phyloP scores from a whole-genome alignment of 108 stramenopile species.

The Fragilaria radians region DNA sequence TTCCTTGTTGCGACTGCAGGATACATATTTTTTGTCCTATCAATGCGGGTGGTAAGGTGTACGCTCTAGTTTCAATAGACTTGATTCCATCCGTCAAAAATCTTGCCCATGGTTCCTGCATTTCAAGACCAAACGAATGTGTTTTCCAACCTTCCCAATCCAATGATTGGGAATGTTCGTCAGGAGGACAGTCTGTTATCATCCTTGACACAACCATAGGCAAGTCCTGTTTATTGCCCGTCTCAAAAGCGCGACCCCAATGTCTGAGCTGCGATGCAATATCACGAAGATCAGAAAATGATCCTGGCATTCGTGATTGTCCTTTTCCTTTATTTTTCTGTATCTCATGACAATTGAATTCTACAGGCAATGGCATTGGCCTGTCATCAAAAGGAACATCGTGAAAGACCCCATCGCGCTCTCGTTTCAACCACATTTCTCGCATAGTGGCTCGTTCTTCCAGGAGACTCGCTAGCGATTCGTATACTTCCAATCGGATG shows the following conservation, averaged over 20 bases:
- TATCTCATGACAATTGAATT: slow-evolving; percentile 7
- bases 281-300: slow-evolving; percentile 16
- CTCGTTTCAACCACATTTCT: slow-evolving; percentile 34
- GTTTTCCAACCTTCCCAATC: slow-evolving; percentile 30
- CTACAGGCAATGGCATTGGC: slow-evolving; percentile 35
- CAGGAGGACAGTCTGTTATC: no score
- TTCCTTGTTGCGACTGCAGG: slow-evolving; percentile 43
- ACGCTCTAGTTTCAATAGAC: slow-evolving; percentile 63
- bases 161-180: slow-evolving; percentile 10
- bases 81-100: slow-evolving; percentile 45
- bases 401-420: slow-evolving; percentile 42
- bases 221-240: slow-evolving; percentile 14
- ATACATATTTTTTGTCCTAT: slow-evolving; percentile 43
- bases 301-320: slow-evolving; percentile 27
- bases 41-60: slow-evolving; percentile 51
- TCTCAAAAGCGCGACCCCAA: slow-evolving; percentile 25
- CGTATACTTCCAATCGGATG: slow-evolving; percentile 17
- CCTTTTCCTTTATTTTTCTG: slow-evolving; percentile 2
- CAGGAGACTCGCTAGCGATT: slow-evolving; percentile 34
- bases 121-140: slow-evolving; percentile 50
- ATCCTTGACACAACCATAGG: slow-evolving; percentile 3
- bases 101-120: slow-evolving; percentile 65
- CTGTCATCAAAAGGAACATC: slow-evolving; percentile 20
- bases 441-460: slow-evolving; percentile 40
- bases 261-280: slow-evolving; percentile 11